Evolutionary conservation across 2,329 filamentous ascomycete species (phyloP), one percentile per base, ranked within the genome.

Genomic region (Macrophomina phaseolina): DNA sequence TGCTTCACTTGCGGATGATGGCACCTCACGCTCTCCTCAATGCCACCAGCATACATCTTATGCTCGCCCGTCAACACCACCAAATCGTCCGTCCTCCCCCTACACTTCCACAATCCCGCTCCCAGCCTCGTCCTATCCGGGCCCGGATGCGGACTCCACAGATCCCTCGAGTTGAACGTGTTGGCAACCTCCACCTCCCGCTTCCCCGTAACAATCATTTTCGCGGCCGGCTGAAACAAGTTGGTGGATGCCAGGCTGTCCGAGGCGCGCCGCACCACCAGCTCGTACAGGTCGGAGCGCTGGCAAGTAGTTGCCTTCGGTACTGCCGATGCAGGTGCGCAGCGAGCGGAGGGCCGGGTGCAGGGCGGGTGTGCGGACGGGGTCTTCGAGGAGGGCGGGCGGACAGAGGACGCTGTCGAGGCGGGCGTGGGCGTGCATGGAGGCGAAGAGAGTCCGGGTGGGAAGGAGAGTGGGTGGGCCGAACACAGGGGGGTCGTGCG

Each of bases 121-220:
- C 40, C 46, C 14, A 6, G 28, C 46, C 30, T 40, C 48, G 30
- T 51, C n/a, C 12, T 28, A 18, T 51, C 48, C 23, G 30, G 23
- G n/a, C n/a, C 30, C 49, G 49, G 30, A 34, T 56, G 36, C 48
- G 48, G 49, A 14, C 60, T 68, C 58, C 66, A 73, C n/a, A 75
- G 65, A 53, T 74, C 74, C 36, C 70, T 71, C 6, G 73, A 72
- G 11, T 66, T 69, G 42, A 68, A 73, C 60, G 69, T 69, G 1
- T 72, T 30, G 3, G 16, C 48, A 4, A 5, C 16, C 46, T 1
- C 46, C 5, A 6, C 5, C 46, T 4, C 18, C 46, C 5, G 7
- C 49, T 0, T 4, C 30, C 5, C 49, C 30, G 49, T 11, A 8
- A 9, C 49, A 12, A 38, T 28, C 49, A 53, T 53, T 12, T 67